Evolutionary conservation across 345 rosid species (phyloP).

Genomic region (Abelmoschus esculentus): DNA sequence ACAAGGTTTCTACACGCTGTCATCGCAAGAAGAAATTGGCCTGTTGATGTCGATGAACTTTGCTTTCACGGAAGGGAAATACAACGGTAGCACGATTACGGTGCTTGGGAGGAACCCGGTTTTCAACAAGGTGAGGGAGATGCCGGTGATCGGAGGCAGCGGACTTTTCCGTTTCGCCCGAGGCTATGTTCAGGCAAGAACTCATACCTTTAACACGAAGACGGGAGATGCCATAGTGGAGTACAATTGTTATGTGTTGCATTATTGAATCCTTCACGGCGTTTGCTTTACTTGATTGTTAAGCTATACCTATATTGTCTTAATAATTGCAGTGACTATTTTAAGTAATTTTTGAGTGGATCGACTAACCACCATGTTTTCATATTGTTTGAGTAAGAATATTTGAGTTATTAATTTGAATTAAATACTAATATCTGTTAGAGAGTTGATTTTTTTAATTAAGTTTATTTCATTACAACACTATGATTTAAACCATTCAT

Average conservation of each 20-base stretch:
- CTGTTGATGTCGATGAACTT: slow-evolving; percentile 42
- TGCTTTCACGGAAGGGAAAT: slow-evolving; percentile 34
- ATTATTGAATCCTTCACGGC: slow-evolving; percentile 18
- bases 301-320: too few species aligned
- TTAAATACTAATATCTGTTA: too few species aligned
- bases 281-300: not conserved
- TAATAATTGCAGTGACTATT: not conserved
- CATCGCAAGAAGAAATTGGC: slow-evolving; percentile 24
- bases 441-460: too few species aligned
- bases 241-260: slow-evolving; percentile 32
- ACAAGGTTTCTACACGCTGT: slow-evolving; percentile 33
- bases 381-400: too few species aligned
- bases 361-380: too few species aligned
- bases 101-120: slow-evolving; percentile 40
- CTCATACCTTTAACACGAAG: slow-evolving; percentile 18
- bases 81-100: slow-evolving; percentile 36
- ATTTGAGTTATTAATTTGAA: too few species aligned
- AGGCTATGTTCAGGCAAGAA: slow-evolving; percentile 47
- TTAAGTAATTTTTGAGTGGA: not conserved
- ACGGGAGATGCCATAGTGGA: slow-evolving; percentile 39
- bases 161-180: slow-evolving; percentile 55
- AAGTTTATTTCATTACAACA: too few species aligned
- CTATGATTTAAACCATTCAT: too few species aligned
- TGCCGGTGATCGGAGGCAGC: slow-evolving; percentile 60
- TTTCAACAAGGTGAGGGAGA: slow-evolving; percentile 35